phyloP scores from a whole-genome alignment of 805 yeast genomes.

The Tetrapisispora taiwanensis region DNA sequence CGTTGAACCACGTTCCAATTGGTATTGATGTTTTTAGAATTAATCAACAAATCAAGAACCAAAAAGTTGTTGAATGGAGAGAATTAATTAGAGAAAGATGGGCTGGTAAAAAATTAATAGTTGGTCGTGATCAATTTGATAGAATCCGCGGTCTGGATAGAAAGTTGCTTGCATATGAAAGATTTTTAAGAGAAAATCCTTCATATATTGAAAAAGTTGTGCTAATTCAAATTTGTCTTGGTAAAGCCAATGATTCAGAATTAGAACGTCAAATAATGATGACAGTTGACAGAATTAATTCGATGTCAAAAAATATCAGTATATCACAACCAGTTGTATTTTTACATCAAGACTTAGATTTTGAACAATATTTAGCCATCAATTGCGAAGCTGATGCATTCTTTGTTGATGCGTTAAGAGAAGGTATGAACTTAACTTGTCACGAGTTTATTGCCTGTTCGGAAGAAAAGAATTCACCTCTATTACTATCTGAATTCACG shows the following conservation, averaged over 20 bases:
- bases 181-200: constrained; percentile 63
- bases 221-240: constrained; percentile 71
- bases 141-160: constrained; percentile 80
- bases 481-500: constrained; percentile 83
- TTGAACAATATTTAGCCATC: constrained; percentile 80
- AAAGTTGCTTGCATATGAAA: constrained; percentile 78
- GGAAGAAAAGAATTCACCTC: constrained; percentile 60
- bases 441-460: constrained; percentile 86
- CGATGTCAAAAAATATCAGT: constrained; percentile 63
- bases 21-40: constrained; percentile 69
- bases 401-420: constrained; percentile 84
- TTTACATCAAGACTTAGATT: constrained; percentile 79
- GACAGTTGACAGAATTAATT: constrained; percentile 78
- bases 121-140: constrained; percentile 83
- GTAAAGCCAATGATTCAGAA: constrained; percentile 46
- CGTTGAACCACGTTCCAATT: constrained; percentile 54
- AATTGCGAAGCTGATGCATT: constrained; percentile 79
- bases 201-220: constrained; percentile 58
- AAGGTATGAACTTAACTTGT: constrained; percentile 93
- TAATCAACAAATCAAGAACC: constrained; percentile 35
- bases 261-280: constrained; percentile 64
- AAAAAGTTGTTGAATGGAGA: constrained; percentile 56
- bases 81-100: constrained; percentile 66
- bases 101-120: constrained; percentile 58
- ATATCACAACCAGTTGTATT: constrained; percentile 75